Percentiles rank a stretch among this genome's conserved stretches.
phyloP scores from a whole-genome alignment of 306 rosid genomes.

The Heteromeles arbutifolia region DNA sequence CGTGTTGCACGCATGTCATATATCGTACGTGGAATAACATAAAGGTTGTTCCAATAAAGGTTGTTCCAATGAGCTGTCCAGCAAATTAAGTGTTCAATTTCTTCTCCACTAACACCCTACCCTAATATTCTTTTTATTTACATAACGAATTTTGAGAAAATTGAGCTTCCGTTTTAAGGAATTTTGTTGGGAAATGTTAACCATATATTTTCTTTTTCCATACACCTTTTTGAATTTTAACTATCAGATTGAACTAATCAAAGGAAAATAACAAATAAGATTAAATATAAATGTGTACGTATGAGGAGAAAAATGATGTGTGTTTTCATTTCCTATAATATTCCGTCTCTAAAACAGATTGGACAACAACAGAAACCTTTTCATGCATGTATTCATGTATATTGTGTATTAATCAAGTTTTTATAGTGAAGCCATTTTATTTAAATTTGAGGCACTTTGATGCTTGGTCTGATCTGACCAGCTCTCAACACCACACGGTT shows the following conservation, averaged over 20 bases:
- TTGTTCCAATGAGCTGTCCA: neutral
- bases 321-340: no score
- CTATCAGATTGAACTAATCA: neutral
- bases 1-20: neutral
- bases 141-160: neutral
- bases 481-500: neutral
- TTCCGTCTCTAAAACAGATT: neutral
- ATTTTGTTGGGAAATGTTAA: neutral
- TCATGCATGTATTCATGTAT: no score
- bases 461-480: conserved; percentile 10
- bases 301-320: no score
- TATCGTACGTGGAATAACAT: neutral
- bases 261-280: neutral
- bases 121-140: neutral
- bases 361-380: neutral
- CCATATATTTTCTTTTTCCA: neutral
- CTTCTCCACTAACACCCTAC: neutral
- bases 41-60: neutral
- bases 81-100: neutral
- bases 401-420: no score
- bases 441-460: neutral
- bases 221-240: neutral
- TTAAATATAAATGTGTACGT: no score
- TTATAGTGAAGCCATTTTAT: no score
- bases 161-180: neutral